phyloP scores from a whole-genome alignment of 257 asterid genomes.

The Coffea canephora region DNA sequence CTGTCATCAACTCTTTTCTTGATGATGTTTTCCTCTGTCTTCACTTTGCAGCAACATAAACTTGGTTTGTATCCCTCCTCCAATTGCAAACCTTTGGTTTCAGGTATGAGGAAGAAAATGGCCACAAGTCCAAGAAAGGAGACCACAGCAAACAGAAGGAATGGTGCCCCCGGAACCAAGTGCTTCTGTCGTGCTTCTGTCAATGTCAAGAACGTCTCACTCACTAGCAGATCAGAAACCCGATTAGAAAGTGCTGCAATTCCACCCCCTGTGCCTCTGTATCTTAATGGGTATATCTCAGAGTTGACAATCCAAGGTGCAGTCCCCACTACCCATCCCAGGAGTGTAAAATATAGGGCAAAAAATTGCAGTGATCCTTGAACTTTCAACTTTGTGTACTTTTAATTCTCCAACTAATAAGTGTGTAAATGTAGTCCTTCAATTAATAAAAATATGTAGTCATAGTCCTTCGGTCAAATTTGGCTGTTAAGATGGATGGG shows the following conservation, averaged over 20 bases:
- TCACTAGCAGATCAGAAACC: constrained; percentile 70
- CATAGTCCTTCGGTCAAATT: too few species aligned
- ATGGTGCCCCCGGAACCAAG: constrained; percentile 61
- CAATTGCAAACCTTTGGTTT: constrained; percentile 71
- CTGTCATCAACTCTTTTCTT: too few species aligned
- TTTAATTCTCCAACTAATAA: too few species aligned
- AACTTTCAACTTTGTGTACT: too few species aligned
- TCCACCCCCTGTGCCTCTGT: constrained; percentile 76
- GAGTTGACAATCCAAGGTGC: constrained; percentile 86
- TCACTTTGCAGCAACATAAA: background rate
- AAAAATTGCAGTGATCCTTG: too few species aligned
- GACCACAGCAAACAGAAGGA: constrained; percentile 73
- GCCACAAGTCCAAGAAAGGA: constrained; percentile 49
- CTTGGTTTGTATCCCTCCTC: constrained; percentile 72
- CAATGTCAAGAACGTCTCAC: constrained; percentile 65
- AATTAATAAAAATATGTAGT: too few species aligned
- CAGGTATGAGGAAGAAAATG: constrained; percentile 66
- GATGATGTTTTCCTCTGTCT: too few species aligned
- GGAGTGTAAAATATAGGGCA: constrained; percentile 53
- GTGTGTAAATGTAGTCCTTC: too few species aligned
- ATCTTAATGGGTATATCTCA: constrained; percentile 66
- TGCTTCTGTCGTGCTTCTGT: constrained; percentile 58
- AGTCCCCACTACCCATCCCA: constrained; percentile 51
- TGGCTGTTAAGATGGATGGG: too few species aligned
- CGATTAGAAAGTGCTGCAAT: constrained; percentile 74